Percentiles rank a stretch among this genome's conserved stretches.
Evolutionary conservation across 345 rosid species (phyloP).

Genomic region (Brassica cretica): DNA sequence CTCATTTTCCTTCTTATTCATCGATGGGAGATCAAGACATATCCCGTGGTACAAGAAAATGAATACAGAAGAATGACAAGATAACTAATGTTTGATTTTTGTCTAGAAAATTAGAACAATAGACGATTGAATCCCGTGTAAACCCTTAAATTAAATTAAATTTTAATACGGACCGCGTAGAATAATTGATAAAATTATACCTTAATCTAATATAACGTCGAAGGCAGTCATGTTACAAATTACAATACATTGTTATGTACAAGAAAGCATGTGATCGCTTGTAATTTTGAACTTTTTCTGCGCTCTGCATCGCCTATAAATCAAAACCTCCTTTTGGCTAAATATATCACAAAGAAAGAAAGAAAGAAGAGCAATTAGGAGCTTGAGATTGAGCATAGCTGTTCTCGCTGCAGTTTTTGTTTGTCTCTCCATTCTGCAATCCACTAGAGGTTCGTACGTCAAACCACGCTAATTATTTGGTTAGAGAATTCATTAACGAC

Average conservation of each 20-base stretch:
- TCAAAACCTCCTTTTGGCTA: background rate
- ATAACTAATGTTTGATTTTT: background rate
- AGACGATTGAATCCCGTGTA: background rate
- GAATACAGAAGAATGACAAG: background rate
- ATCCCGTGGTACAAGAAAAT: background rate
- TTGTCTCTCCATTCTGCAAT: slow-evolving; percentile 14
- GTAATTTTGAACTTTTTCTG: background rate
- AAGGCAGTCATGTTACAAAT: background rate
- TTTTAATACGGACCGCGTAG: background rate
- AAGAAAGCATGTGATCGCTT: background rate
- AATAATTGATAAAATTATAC: background rate
- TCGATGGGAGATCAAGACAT: background rate
- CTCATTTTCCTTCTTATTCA: background rate
- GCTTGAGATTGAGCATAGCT: background rate
- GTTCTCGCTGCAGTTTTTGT: background rate
- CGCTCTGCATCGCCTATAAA: background rate
- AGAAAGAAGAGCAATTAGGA: background rate
- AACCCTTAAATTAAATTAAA: background rate
- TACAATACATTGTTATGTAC: background rate
- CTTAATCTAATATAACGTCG: background rate
- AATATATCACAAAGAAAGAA: background rate
- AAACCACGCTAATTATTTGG: background rate
- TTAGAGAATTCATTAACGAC: background rate
- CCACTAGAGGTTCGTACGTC: background rate
- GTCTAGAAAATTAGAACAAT: background rate